These are phyloP conservation scores for Eutypa lata DNA, from an alignment of 2,329 filamentous ascomycete genomes.

Conservation along the genomic window DNA sequence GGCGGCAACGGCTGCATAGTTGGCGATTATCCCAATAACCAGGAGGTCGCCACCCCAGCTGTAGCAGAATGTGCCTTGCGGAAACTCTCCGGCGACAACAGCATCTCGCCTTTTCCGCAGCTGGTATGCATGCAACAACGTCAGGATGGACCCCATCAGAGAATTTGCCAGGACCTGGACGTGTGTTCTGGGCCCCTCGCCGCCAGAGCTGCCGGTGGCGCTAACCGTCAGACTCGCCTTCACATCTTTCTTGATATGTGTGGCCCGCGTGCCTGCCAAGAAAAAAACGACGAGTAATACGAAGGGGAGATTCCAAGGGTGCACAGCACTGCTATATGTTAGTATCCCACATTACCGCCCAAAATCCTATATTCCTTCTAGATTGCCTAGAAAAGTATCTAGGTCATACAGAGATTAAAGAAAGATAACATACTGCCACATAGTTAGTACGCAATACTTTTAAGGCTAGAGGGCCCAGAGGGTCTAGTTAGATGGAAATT, in stretches of 20 bases:
- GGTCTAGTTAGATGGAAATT: background rate
- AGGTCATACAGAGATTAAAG: too few relatives aligned
- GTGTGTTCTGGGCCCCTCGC: constrained; percentile 79
- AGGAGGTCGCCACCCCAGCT: constrained; percentile 61
- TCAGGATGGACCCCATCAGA: constrained; percentile 66
- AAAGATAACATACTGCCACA: background rate
- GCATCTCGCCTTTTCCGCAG: constrained; percentile 45
- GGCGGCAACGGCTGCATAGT: constrained; percentile 88
- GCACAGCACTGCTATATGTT: constrained; percentile 53
- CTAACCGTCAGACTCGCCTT: constrained; percentile 81
- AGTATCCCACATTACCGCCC: background rate
- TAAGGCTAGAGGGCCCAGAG: background rate
- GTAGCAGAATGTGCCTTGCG: constrained; percentile 48
- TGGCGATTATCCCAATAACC: constrained; percentile 65
- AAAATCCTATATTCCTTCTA: background rate
- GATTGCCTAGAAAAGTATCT: too few relatives aligned
- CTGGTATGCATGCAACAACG: constrained; percentile 59
- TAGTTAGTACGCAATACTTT: background rate
- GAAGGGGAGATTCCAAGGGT: constrained; percentile 94
- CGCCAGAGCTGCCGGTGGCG: constrained; percentile 68
- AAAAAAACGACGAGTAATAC: constrained; percentile 81
- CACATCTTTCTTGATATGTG: constrained; percentile 83
- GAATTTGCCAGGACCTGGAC: constrained; percentile 91
- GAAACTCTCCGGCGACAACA: constrained; percentile 28
- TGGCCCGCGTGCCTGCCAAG: constrained; percentile 76